These are phyloP conservation scores for Leccinum fibrillosum DNA, from an alignment of 768 basidiomycete species.

Conservation along the genomic window DNA sequence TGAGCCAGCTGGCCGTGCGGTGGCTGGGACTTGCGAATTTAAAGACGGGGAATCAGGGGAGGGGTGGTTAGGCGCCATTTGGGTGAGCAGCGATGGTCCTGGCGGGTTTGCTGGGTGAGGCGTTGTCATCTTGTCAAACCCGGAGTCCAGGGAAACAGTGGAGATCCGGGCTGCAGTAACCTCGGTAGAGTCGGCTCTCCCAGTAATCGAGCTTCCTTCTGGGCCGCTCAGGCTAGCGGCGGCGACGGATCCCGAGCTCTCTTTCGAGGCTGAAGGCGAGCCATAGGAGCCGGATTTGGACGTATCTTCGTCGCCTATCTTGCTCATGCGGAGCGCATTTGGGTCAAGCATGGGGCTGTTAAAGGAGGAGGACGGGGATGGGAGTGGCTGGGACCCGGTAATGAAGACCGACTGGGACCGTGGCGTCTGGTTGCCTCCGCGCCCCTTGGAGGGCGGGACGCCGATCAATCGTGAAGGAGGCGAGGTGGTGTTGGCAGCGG, in stretches of 20 bases:
- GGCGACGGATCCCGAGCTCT: slow-evolving; percentile 19
- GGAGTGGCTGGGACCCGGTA: slow-evolving; percentile 91
- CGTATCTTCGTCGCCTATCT: slow-evolving; percentile 57
- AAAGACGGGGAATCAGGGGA: slow-evolving; percentile 21
- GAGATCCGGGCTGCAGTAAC: slow-evolving; percentile 50
- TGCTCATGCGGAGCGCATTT: slow-evolving; percentile 90
- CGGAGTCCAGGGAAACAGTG: slow-evolving; percentile 42
- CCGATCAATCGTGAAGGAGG: slow-evolving; percentile 72
- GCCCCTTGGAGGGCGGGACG: slow-evolving; percentile 88
- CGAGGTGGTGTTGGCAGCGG: slow-evolving; percentile 31
- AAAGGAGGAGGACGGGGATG: slow-evolving; percentile 76
- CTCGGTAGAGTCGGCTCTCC: slow-evolving; percentile 38
- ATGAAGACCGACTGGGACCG: slow-evolving; percentile 79
- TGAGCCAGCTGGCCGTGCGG: slow-evolving; percentile 19
- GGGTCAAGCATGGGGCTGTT: slow-evolving; percentile 79
- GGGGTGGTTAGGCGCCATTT: slow-evolving; percentile 50
- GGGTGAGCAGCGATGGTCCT: slow-evolving; percentile 73
- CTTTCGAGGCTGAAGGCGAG: slow-evolving; percentile 23
- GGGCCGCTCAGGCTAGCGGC: slow-evolving; percentile 2
- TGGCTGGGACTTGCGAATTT: slow-evolving; percentile 27
- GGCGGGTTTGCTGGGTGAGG: slow-evolving; percentile 36
- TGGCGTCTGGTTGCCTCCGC: slow-evolving; percentile 96
- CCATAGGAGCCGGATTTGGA: slow-evolving; percentile 35
- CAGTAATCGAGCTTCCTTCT: slow-evolving; percentile 15
- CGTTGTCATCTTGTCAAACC: slow-evolving; percentile 38